phyloP scores from a whole-genome alignment of 2,329 filamentous ascomycete genomes.

The Magnaporthiopsis incrustans region DNA sequence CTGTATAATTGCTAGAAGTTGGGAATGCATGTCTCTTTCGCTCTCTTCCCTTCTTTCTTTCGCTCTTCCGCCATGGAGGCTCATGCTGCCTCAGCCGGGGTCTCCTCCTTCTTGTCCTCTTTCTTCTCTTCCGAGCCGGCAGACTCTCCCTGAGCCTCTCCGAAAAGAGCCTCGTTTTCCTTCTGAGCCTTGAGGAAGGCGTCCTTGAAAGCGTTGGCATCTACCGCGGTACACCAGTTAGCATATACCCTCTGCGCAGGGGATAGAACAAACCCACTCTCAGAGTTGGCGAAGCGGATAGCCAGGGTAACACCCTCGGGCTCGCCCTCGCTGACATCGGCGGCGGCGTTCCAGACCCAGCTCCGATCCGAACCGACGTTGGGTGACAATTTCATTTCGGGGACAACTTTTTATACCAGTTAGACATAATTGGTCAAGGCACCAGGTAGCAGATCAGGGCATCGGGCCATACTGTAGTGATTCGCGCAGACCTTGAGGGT shows the following conservation, averaged over 20 bases:
- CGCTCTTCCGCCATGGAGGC: background rate
- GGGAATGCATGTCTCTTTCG: background rate
- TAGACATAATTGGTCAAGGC: background rate
- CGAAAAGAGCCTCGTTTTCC: constrained; percentile 87
- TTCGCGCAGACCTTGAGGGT: constrained; percentile 99
- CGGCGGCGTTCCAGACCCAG: constrained; percentile 98
- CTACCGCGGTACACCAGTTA: constrained; percentile 36
- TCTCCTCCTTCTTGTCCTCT: constrained; percentile 13
- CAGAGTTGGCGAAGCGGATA: constrained; percentile 94
- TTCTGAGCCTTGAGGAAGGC: constrained; percentile 94
- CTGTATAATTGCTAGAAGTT: background rate
- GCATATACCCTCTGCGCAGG: background rate
- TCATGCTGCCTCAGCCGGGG: constrained; percentile 15
- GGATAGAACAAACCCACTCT: constrained; percentile 57
- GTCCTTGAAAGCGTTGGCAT: constrained; percentile 96
- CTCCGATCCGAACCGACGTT: constrained; percentile 97
- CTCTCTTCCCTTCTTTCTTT: too few species aligned
- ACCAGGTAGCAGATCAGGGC: background rate
- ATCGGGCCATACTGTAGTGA: constrained; percentile 75
- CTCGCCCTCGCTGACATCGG: constrained; percentile 96
- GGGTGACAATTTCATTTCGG: constrained; percentile 97
- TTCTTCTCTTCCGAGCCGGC: constrained; percentile 21
- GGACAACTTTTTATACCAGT: constrained; percentile 58
- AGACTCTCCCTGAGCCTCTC: constrained; percentile 29
- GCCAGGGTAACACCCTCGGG: constrained; percentile 92